Evolutionary conservation across 2,329 filamentous ascomycete species (phyloP), one percentile per base, ranked within the genome.

Genomic region (Exophiala alcalophila): DNA sequence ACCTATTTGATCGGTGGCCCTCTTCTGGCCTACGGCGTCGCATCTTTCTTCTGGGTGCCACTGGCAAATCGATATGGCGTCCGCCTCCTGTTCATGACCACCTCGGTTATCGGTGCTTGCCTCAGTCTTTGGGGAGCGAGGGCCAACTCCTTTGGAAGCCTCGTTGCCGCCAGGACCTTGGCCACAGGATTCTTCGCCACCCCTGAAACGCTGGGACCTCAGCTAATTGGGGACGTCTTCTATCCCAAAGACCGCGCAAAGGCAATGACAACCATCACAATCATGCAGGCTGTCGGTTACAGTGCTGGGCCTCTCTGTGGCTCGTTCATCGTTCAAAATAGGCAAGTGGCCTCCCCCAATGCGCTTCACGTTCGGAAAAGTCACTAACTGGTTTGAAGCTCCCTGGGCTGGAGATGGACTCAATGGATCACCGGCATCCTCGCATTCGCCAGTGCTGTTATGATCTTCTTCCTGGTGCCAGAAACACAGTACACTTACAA

Each of bases 141-240:
- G 27, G 39, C 39, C 30, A 35, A 23, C 28, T 34, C 20, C 23
- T 32, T 41, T 28, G 19, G 19, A n/a, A 15, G 14, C 10, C 21
- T 41, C 4, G 8, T 29, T 10, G 35, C 14, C 7, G 27, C 38
- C 15, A 27, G 38, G 2, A 40, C 25, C 29, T 11, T 40, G 16
- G 15, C 28, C 6, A 24, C 38, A n/a, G 10, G 8, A 11, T 31
- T 40, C 20, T 15, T 21, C 18, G 10, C 38, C 5, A 24, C 28
- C 7, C 38, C 38, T 10, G 38, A 40, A 19, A 23, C 21, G 16
- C 38, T 40, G 12, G 38, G 16, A 12, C 38, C 38, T 15, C 38
- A 40, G 11, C 18, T 40, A n/a, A 23, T 23, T 12, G 38, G 38
- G 11, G 38, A 40, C 16, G 38, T 40, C 6, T 40, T 40, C 19